Base-by-base conservation (phyloP, 495 filamentous ascomycete species). In the Xylaria telfairii region DNA sequence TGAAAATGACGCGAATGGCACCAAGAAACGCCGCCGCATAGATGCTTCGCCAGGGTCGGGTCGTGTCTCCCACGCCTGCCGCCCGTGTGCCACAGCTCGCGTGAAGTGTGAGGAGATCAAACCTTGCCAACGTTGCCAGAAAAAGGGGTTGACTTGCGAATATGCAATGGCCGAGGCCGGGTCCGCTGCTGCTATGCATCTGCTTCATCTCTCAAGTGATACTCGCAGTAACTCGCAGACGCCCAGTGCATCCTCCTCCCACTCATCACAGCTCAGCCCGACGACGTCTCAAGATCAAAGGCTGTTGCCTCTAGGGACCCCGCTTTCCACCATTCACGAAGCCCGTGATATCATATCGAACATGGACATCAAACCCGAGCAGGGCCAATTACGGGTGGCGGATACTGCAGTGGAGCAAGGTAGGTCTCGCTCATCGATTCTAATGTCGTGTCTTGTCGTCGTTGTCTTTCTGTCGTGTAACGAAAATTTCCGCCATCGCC, bases 11-110 rank as follows among this genome's bases (percentile, higher is more conserved):
- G 79, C 79, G 28, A 76, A 83, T 51, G 77, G 83, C 44, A 76
- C 77, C 57, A 83, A 83, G 70, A 78, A 85, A 53, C 81, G 83
- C 54, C 83, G 83, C 60, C 82, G 85, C 39, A 79, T 80, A 68
- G 80, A 78, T 37, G 79, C 81, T 19, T 77, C 80, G 13, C 76
- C 82, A 17, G 85, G 83, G n/a, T 80, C 82, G 9, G 81, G 83
- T 39, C 86, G 87, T 3, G 86, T 88, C 12, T 85, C 84, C 6
- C 87, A 87, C 67, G 87, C 87, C 1, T 89, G 87, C 67, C 83
- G 81, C 32, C 72, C 82, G 4, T 87, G 87, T 71, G 86, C 87
- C 30, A 79, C 82, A 4, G 85, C 86, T 1, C 83, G 87, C 30
- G 78, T 88, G 9, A 88, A 87, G 70, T 88, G 86, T 65, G 87